Evolutionary conservation across 1,139 yeast species (phyloP).

Genomic region (Pneumocystis sp.): DNA sequence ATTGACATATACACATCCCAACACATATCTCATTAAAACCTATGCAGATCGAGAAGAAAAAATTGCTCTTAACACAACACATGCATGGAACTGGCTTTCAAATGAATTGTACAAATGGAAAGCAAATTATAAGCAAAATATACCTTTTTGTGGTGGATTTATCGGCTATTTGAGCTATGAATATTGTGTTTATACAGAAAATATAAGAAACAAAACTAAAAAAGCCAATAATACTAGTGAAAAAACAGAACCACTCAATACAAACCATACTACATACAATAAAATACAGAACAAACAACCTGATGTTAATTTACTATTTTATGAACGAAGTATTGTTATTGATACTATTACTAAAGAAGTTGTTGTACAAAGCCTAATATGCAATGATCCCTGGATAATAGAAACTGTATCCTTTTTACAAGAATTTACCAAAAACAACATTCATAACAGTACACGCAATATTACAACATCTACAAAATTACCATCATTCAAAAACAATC

Average conservation of each 20-base stretch:
- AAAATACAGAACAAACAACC: conserved; percentile 27
- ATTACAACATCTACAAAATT: neutral
- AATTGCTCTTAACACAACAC: neutral
- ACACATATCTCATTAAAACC: conserved; percentile 2
- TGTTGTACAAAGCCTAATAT: conserved; percentile 40
- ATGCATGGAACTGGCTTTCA: neutral
- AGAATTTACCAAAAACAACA: neutral
- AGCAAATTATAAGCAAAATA: conserved; percentile 12
- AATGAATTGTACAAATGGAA: neutral
- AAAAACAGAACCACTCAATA: conserved; percentile 6
- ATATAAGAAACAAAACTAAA: neutral
- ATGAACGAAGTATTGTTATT: conserved; percentile 49
- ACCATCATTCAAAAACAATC: neutral
- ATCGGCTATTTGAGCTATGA: conserved; percentile 80
- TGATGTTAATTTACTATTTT: conserved; percentile 58
- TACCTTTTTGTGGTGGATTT: conserved; percentile 81
- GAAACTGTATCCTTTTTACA: conserved; percentile 9
- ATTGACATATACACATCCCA: conserved; percentile 8
- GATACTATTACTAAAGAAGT: conserved; percentile 37
- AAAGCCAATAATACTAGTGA: conserved; percentile 14
- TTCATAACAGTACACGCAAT: neutral
- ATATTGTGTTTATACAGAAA: conserved; percentile 25
- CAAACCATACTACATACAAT: neutral
- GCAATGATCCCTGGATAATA: conserved; percentile 10
- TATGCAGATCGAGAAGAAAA: conserved; percentile 1